A percentile compares a stretch with the other conserved stretches of the same genome.
These are phyloP conservation scores for Aspergillus fumigatus DNA, from an alignment of 2,329 filamentous ascomycete species.

Conservation along the genomic window DNA sequence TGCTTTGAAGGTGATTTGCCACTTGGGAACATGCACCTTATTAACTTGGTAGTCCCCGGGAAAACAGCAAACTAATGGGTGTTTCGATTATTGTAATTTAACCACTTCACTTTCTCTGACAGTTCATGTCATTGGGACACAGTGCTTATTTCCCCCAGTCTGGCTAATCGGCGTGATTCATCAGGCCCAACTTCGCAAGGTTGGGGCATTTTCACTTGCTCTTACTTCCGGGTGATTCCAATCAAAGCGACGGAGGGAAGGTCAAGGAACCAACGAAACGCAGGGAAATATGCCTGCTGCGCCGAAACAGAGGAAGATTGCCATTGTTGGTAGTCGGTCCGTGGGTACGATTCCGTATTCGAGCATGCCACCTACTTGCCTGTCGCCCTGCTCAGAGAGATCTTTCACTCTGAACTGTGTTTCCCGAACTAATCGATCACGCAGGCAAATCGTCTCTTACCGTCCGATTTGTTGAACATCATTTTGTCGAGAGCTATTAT, in stretches of 20 bases:
- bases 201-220: not conserved
- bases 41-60: not conserved
- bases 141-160: not conserved
- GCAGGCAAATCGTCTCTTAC: constrained; percentile 95
- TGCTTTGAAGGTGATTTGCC: not conserved
- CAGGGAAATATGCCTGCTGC: constrained; percentile 57
- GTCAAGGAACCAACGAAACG: not conserved
- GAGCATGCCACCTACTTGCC: not conserved
- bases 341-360: constrained; percentile 58
- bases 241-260: not conserved
- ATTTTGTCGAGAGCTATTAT: constrained; percentile 99
- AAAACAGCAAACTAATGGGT: not conserved
- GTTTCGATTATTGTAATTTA: not conserved
- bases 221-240: not conserved
- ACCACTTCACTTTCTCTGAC: not conserved
- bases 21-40: not conserved
- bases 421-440: constrained; percentile 9
- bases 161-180: not conserved
- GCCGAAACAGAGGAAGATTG: constrained; percentile 88
- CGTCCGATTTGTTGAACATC: constrained; percentile 93
- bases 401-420: constrained; percentile 2
- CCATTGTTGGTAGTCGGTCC: constrained; percentile 90
- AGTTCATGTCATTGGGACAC: not conserved
- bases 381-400: not conserved
- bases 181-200: not conserved